Evolutionary conservation across 2,329 filamentous ascomycete genomes (phyloP).

Genomic region (Trichoderma sp.): DNA sequence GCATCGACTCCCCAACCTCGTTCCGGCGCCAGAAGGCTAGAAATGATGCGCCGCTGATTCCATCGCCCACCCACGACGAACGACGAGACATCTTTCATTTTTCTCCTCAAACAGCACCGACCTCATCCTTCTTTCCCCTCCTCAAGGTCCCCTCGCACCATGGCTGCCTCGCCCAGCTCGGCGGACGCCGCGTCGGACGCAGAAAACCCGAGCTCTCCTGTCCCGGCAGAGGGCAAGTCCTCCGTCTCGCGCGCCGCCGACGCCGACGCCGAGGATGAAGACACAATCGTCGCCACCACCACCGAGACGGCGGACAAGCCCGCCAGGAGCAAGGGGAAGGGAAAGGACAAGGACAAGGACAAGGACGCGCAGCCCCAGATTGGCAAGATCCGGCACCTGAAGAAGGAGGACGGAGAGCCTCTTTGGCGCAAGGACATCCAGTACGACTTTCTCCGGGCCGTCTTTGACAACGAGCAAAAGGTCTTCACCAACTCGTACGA

Average conservation of each 20-base stretch:
- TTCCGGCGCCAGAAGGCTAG: constrained; percentile 7
- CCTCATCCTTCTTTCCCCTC: constrained; percentile 17
- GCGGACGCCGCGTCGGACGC: constrained; percentile 49
- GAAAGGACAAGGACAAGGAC: constrained; percentile 40
- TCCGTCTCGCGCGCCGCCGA: constrained; percentile 48
- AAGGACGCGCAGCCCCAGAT: constrained; percentile 45
- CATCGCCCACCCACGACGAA: constrained; percentile 22
- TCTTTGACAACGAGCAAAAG: constrained; percentile 72
- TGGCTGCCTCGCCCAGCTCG: constrained; percentile 48
- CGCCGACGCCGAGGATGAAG: constrained; percentile 55
- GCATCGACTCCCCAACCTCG: background rate
- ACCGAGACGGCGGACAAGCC: constrained; percentile 47
- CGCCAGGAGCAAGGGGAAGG: constrained; percentile 42
- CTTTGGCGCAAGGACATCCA: constrained; percentile 88
- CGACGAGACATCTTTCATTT: background rate
- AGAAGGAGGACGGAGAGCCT: constrained; percentile 86
- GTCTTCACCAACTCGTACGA: constrained; percentile 96
- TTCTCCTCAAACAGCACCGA: background rate
- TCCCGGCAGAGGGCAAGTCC: constrained; percentile 48
- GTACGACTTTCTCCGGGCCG: constrained; percentile 78
- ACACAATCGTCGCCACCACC: constrained; percentile 47
- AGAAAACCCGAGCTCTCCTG: constrained; percentile 52
- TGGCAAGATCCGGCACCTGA: constrained; percentile 79
- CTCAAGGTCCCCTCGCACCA: constrained; percentile 31
- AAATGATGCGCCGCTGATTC: constrained; percentile 32